A percentile compares a stretch with the other conserved stretches of the same genome.
Conservation (phyloP, 2,329 filamentous ascomycete genomes). For the Capronia coronata region DNA sequence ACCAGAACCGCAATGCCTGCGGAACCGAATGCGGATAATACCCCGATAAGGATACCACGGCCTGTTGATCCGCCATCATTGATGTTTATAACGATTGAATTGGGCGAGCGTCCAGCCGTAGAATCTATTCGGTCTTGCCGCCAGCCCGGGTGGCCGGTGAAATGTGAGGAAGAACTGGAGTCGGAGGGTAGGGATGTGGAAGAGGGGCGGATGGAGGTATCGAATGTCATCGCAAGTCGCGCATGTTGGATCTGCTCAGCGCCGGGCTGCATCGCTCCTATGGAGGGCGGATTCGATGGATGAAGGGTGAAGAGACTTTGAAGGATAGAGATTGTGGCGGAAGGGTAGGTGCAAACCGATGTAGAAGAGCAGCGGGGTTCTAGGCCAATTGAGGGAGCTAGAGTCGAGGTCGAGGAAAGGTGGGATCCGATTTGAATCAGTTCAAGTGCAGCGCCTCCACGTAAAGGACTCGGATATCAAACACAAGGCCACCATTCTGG, state of each 20-base stretch:
- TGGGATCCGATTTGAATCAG: constrained; percentile 3
- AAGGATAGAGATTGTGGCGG: constrained; percentile 13
- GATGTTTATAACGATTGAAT: constrained; percentile 32
- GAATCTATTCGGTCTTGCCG: constrained; percentile 12
- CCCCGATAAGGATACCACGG: constrained; percentile 84
- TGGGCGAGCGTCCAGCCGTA: constrained; percentile 16
- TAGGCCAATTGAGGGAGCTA: constrained; percentile 11
- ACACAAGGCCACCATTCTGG: constrained; percentile 21
- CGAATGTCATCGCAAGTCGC: constrained; percentile 23
- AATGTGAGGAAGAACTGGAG: constrained; percentile 13
- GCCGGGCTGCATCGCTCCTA: constrained; percentile 24
- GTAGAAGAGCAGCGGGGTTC: constrained; percentile 22
- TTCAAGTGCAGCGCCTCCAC: constrained; percentile 15
- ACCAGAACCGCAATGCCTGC: constrained; percentile 76
- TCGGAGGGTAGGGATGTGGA: constrained; percentile 13
- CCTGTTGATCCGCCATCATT: constrained; percentile 50
- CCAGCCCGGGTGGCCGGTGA: constrained; percentile 14
- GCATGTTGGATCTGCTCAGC: constrained; percentile 22
- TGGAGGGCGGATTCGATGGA: constrained; percentile 5
- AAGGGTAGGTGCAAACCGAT: constrained; percentile 14
- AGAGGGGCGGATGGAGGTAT: constrained; percentile 17
- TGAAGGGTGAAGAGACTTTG: constrained; percentile 1
- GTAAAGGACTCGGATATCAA: constrained; percentile 10
- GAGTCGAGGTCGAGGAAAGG: background rate
- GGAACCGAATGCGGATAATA: constrained; percentile 89